Evolutionary conservation across 2,329 filamentous ascomycete genomes (phyloP), one percentile per base, ranked within the genome.

Genomic region (Stagonosporopsis tanaceti): DNA sequence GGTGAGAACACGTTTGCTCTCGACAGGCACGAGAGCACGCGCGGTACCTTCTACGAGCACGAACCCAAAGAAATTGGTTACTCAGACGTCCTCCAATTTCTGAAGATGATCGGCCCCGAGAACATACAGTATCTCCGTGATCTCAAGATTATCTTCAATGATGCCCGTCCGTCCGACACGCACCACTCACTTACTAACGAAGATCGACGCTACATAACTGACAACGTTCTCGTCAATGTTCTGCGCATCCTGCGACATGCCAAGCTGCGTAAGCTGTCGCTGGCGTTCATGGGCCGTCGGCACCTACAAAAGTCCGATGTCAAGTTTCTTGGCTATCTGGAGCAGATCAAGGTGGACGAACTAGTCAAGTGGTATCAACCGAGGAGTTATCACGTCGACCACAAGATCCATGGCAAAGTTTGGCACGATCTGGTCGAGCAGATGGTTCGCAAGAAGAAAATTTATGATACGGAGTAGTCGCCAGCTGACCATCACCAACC

Each of bases 1-100:
- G 75, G 79, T n/a, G 78, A 81, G 60, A 83, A 84, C 61, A 71
- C 67, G 2, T 84, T 84, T 67, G 60, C 71, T 37, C 80, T 84
- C 58, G 69, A 74, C 38, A 77, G 77, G 35, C 76, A 74, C 52
- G 62, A 59, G 42, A 60, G 61, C n/a, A 74, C 65, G 3, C 76
- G 79, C 39, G 74, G 63, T 55, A 73, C 62, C 34, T 82, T 76
- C 72, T 81, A 77, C 71, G 74, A 74, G 34, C 61, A 68, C 2
- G 65, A 74, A 17, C 78, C 76, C 55, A 78, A 75, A 53, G 81
- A 82, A 63, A 74, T 83, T 34, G 82, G 80, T 38, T 84, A 80
- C 68, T 76, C 77, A 47, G 77, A 80, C 47, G 67, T 77, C 17
- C 75, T 79, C 7, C 73, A 76, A 5, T 81, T 81, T 44, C 68